Base-by-base conservation (phyloP, 2,329 filamentous ascomycete genomes). In the Zasmidium cellare region DNA sequence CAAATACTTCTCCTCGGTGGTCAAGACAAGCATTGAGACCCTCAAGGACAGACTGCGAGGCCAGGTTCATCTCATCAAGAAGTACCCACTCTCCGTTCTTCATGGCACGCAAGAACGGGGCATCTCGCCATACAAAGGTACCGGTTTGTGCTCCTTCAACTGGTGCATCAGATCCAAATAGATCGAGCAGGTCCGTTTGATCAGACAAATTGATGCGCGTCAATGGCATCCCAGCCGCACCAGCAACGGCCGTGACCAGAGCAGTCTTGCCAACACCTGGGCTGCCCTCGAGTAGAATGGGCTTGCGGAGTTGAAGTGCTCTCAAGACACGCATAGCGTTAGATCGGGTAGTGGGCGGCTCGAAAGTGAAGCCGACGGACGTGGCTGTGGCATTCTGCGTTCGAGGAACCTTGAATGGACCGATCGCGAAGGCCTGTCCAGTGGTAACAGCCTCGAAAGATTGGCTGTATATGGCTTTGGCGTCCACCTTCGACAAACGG, bases 241-340 rank as follows among this genome's bases (percentile, higher is more conserved):
- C 84, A 1, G 96, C 90, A 47, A 99, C 80, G 0, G 94, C 92
- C 47, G 89, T 88, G 20, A 99, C 86, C 14, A 99, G 82, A 1
- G 93, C 96, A 0, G 94, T 99, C 78, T 99, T 99, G 56, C 94
- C 94, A 20, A 99, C 94, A 71, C 94, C 94, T n/a, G 94, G 94
- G 67, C 90, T 97, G 35, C 96, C 94, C 77, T 99, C 94, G 2
- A 99, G 83, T 6, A 99, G 81, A 54, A 99, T 93, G 2, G 94
- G 93, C 71, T 97, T 97, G 53, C 86, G 82, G 55, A 96, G 85
- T 69, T 96, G 92, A 60, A 99, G 79, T 14, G 93, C 96, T 61
- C 94, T 87, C 55, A 96, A 84, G 28, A 99, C 88, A 71, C 94
- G 85, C 86, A 97, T 93, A 0, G 89, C 89, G 70, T 99, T 99